Conservation (phyloP, 2,329 filamentous ascomycete species). For the Exophiala xenobiotica region DNA sequence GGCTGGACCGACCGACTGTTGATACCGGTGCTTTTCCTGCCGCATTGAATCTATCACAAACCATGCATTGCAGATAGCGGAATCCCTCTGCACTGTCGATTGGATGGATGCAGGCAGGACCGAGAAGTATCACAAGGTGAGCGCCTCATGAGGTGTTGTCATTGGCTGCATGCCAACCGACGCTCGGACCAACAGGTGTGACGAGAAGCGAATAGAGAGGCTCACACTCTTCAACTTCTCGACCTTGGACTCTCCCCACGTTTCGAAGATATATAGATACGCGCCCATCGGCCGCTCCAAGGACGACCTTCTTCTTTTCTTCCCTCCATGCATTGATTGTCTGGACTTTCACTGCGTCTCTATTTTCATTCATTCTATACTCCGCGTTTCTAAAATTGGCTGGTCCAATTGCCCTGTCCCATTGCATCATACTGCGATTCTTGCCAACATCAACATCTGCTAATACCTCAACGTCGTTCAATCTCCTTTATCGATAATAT, state of each 20-base stretch:
- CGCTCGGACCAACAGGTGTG: conserved; percentile 2
- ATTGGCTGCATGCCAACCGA: conserved; percentile 14
- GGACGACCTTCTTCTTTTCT: conserved; percentile 19
- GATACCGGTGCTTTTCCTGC: neutral
- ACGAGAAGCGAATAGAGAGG: conserved; percentile 13
- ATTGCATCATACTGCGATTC: conserved; percentile 33
- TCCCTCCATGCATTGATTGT: conserved; percentile 34
- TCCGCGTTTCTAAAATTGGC: conserved; percentile 39
- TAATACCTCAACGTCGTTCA: neutral
- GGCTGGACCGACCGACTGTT: neutral
- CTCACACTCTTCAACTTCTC: neutral
- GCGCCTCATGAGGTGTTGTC: conserved; percentile 11
- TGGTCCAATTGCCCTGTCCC: conserved; percentile 40
- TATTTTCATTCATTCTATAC: conserved; percentile 37
- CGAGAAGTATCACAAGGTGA: conserved; percentile 20
- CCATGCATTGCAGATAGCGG: neutral
- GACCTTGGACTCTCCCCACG: neutral
- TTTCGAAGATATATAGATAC: conserved; percentile 22
- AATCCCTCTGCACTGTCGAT: conserved; percentile 7
- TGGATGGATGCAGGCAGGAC: conserved; percentile 9
- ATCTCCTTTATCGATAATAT: neutral
- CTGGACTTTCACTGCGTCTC: conserved; percentile 34
- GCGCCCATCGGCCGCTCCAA: conserved; percentile 18
- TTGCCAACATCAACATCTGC: conserved; percentile 10
- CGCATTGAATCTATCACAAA: conserved; percentile 5